Conservation (phyloP, 1,284 basidiomycete genomes). For the Gomphus sp. region DNA sequence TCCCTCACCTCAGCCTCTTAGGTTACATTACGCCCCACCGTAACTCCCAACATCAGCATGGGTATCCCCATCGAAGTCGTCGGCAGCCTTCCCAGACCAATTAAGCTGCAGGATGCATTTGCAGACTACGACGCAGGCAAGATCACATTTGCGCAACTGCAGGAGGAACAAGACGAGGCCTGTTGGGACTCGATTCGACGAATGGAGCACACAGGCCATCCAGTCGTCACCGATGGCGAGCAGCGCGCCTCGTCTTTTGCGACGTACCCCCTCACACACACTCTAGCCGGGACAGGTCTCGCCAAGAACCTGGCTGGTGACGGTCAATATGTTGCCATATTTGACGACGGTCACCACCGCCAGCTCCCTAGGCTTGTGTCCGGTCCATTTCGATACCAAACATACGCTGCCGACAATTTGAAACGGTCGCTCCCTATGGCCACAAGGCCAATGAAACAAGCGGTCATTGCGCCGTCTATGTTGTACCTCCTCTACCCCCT, state of each 20-base stretch:
- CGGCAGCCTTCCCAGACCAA: conserved; percentile 12
- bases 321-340: conserved; percentile 15
- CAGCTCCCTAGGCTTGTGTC: conserved; percentile 16
- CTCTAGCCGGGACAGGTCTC: conserved; percentile 15
- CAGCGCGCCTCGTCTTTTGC: conserved; percentile 15
- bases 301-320: conserved; percentile 14
- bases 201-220: conserved; percentile 14
- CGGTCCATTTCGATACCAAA: conserved; percentile 16
- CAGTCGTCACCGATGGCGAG: conserved; percentile 16
- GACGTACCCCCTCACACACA: conserved; percentile 16
- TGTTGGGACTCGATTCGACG: conserved; percentile 13
- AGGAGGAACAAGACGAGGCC: conserved; percentile 14
- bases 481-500: conserved; percentile 16
- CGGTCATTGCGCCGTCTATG: conserved; percentile 18
- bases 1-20: too few relatives aligned
- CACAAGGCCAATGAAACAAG: conserved; percentile 10
- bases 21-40: too few relatives aligned
- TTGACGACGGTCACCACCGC: conserved; percentile 16
- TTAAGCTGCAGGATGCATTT: conserved; percentile 15
- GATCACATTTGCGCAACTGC: conserved; percentile 12
- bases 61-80: conserved; percentile 8
- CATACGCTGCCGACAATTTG: conserved; percentile 15
- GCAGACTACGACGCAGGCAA: conserved; percentile 16
- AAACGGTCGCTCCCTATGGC: conserved; percentile 11
- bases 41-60: too few relatives aligned